These are phyloP conservation scores for Aspergillus luchuensis DNA, from an alignment of 2,329 filamentous ascomycete species.

Conservation along the genomic window DNA sequence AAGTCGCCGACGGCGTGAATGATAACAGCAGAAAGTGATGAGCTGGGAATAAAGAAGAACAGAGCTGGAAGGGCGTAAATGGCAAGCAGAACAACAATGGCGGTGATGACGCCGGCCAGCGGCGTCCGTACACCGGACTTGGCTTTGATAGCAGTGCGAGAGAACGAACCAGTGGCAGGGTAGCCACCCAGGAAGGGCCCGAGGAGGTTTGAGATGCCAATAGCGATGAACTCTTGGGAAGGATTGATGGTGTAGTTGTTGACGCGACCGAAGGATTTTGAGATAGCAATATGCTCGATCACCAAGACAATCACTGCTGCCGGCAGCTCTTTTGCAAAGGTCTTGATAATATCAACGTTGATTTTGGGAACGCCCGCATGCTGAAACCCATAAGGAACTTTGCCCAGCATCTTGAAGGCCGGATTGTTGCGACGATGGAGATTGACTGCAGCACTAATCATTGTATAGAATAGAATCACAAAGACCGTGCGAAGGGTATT, in stretches of 20 bases:
- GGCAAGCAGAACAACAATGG: slow-evolving; percentile 77
- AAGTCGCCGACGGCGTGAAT: slow-evolving; percentile 93
- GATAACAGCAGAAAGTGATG: slow-evolving; percentile 80
- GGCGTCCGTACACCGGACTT: slow-evolving; percentile 92
- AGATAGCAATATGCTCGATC: slow-evolving; percentile 95
- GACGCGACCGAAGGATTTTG: slow-evolving; percentile 90
- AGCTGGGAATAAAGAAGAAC: slow-evolving; percentile 89
- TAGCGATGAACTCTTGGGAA: slow-evolving; percentile 91
- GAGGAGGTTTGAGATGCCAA: slow-evolving; percentile 84
- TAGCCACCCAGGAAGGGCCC: slow-evolving; percentile 90
- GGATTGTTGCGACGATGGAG: slow-evolving; percentile 64
- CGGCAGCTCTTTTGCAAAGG: slow-evolving; percentile 73
- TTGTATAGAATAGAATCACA: slow-evolving; percentile 86
- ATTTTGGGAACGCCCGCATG: slow-evolving; percentile 73
- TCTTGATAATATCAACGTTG: slow-evolving; percentile 64
- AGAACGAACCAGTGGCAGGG: slow-evolving; percentile 91
- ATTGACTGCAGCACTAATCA: slow-evolving; percentile 87
- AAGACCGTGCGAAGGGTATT: slow-evolving; percentile 88
- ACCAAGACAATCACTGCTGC: slow-evolving; percentile 86
- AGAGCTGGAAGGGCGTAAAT: slow-evolving; percentile 84
- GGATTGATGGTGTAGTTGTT: slow-evolving; percentile 96
- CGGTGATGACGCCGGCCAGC: slow-evolving; percentile 84
- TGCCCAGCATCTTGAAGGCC: slow-evolving; percentile 71
- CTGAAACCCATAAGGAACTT: slow-evolving; percentile 83
- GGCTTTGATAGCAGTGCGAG: slow-evolving; percentile 90